Evolutionary conservation across 106 monocot species (phyloP).

Genomic region (Gastrodia elata): DNA sequence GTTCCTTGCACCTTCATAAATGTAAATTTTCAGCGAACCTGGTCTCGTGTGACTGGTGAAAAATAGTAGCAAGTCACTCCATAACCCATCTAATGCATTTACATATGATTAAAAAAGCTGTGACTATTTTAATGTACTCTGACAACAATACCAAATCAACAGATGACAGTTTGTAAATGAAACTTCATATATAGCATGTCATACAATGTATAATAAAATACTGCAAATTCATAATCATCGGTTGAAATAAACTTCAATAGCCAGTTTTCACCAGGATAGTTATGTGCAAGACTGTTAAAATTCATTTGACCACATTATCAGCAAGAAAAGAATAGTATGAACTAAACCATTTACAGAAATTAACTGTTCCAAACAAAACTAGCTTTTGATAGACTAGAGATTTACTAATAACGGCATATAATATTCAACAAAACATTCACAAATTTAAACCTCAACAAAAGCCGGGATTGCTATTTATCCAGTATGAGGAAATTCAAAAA

Average conservation of each 20-base stretch:
- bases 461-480: background rate
- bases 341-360: no score
- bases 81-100: slow-evolving; percentile 2
- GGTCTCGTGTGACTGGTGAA: slow-evolving; percentile 64
- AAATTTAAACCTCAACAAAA: background rate
- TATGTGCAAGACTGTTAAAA: background rate
- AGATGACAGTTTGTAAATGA: background rate
- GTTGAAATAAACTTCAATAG: background rate
- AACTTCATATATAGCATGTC: background rate
- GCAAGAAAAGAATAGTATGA: no score
- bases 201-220: background rate
- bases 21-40: slow-evolving; percentile 68
- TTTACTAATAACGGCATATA: background rate
- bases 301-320: background rate
- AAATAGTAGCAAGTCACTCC: slow-evolving; percentile 10
- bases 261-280: background rate
- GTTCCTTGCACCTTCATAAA: slow-evolving; percentile 91
- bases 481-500: background rate
- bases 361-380: no score
- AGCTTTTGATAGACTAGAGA: no score
- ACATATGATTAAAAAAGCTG: background rate
- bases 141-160: background rate
- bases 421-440: background rate
- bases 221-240: background rate
- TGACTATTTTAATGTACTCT: background rate